These are phyloP conservation scores for Sclerotinia glacialis DNA, from an alignment of 2,329 filamentous ascomycete species.

Conservation along the genomic window DNA sequence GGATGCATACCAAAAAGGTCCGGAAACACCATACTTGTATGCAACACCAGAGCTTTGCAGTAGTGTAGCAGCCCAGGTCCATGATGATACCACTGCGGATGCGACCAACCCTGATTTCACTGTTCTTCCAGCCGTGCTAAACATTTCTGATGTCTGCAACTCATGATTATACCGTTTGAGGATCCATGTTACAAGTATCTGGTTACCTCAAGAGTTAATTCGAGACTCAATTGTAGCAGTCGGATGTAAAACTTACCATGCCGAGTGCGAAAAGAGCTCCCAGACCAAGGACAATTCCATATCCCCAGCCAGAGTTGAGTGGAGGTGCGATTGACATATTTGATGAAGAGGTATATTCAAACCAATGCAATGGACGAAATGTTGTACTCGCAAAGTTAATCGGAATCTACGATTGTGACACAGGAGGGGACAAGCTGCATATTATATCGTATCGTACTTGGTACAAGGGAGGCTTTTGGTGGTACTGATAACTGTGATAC, in stretches of 20 bases:
- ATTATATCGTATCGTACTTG: slow-evolving; percentile 10
- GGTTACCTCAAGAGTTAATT: not conserved
- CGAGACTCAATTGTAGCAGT: not conserved
- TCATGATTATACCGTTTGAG: slow-evolving; percentile 63
- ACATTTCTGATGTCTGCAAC: slow-evolving; percentile 88
- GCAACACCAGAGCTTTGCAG: slow-evolving; percentile 78
- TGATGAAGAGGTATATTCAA: not conserved
- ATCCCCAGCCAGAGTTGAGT: slow-evolving; percentile 50
- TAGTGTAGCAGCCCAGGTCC: slow-evolving; percentile 88
- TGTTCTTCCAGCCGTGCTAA: slow-evolving; percentile 81
- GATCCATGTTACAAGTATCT: slow-evolving; percentile 40
- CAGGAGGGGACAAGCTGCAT: slow-evolving; percentile 3
- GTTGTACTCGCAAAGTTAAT: not conserved
- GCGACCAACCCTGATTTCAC: slow-evolving; percentile 88
- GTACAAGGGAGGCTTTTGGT: not conserved
- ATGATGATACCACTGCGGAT: slow-evolving; percentile 85
- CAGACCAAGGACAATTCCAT: slow-evolving; percentile 60
- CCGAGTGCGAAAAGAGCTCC: slow-evolving; percentile 61
- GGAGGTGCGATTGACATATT: slow-evolving; percentile 39
- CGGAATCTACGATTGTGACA: not conserved
- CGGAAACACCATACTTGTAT: slow-evolving; percentile 71
- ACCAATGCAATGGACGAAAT: not conserved
- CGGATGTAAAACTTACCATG: slow-evolving; percentile 49
- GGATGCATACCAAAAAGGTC: slow-evolving; percentile 64
- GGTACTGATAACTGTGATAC: slow-evolving; percentile 10